Evolutionary conservation across 306 rosid genomes (phyloP).

Genomic region (Crotalaria pallida): DNA sequence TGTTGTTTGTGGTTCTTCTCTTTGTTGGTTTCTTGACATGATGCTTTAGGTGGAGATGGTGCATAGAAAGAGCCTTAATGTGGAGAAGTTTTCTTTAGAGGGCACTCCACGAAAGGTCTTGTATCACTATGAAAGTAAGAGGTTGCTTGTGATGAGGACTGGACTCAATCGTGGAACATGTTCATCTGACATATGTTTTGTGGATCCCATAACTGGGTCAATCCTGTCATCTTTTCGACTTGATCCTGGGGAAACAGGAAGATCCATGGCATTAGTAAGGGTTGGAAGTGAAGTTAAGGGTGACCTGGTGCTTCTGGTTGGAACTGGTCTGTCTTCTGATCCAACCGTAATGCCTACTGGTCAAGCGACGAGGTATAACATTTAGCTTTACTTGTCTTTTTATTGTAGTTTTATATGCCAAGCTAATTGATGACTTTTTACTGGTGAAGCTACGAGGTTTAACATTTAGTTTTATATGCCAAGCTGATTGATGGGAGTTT

Average conservation of each 20-base stretch:
- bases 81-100: constrained; percentile 81
- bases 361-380: constrained; percentile 75
- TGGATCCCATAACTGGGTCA: constrained; percentile 81
- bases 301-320: constrained; percentile 82
- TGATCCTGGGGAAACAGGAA: constrained; percentile 82
- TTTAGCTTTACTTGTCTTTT: constrained; percentile 18
- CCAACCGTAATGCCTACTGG: constrained; percentile 77
- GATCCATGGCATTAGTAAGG: constrained; percentile 77
- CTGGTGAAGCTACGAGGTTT: constrained; percentile 90
- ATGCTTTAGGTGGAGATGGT: constrained; percentile 90
- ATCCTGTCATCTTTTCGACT: constrained; percentile 73
- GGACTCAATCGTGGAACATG: constrained; percentile 54
- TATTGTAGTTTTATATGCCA: constrained; percentile 8
- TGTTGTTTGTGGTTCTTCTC: constrained; percentile 9
- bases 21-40: constrained; percentile 19
- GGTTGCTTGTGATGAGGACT: constrained; percentile 90
- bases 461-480: constrained; percentile 16
- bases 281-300: constrained; percentile 66
- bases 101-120: constrained; percentile 94
- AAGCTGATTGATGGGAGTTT: constrained; percentile 10
- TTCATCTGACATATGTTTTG: constrained; percentile 76
- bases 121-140: constrained; percentile 79
- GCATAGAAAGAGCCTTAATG: constrained; percentile 87
- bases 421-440: constrained; percentile 19
- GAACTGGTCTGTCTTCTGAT: constrained; percentile 80